Evolutionary conservation across 169 alveolate species (phyloP).

Genomic region (Cryptosporidium baileyi): DNA sequence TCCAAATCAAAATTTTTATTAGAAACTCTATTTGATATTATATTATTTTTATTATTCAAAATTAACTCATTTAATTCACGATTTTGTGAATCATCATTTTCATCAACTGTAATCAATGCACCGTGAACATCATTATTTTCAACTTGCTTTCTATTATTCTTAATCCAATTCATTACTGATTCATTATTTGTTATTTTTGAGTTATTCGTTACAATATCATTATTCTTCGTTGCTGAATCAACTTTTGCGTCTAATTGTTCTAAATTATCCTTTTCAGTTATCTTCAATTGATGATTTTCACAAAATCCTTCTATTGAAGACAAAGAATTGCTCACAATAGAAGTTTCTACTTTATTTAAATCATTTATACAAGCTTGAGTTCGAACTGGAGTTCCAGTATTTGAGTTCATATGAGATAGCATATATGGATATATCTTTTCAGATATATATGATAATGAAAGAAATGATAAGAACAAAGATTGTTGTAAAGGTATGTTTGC

Average conservation of each 20-base stretch:
- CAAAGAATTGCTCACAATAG: not conserved
- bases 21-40: no score
- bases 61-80: no score
- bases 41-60: no score
- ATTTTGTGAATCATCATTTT: no score
- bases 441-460: slow-evolving; percentile 23
- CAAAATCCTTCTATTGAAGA: slow-evolving; percentile 27
- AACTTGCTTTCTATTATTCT: not conserved
- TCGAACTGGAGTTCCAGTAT: not conserved
- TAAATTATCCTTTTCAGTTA: no score
- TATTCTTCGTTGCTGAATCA: not conserved
- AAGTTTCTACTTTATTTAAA: not conserved
- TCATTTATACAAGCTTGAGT: not conserved
- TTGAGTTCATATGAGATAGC: not conserved
- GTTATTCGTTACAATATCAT: not conserved
- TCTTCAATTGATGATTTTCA: no score
- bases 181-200: not conserved
- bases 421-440: slow-evolving; percentile 54
- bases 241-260: no score
- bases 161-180: slow-evolving; percentile 63
- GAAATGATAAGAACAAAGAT: slow-evolving; percentile 16
- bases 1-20: no score
- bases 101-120: no score
- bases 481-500: not conserved
- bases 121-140: no score